Evolutionary conservation across 139 green algal species (phyloP).

Genomic region (Chlorella sp.): DNA sequence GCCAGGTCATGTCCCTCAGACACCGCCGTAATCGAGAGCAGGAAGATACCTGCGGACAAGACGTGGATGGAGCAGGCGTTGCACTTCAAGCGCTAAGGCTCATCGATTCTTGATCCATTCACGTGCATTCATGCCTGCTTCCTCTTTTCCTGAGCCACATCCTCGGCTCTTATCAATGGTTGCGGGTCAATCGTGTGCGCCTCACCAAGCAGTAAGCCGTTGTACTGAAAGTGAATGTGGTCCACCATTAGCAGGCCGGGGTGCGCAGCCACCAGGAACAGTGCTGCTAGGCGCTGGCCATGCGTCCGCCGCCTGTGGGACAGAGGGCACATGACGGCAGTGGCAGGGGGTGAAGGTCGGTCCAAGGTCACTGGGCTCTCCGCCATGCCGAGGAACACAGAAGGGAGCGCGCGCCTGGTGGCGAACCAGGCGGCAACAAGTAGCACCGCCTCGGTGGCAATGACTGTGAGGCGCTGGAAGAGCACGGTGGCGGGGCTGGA

Average conservation of each 20-base stretch:
- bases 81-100: no score
- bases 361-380: not conserved
- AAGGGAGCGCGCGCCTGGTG: constrained; percentile 24
- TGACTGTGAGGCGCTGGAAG: constrained; percentile 82
- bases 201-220: constrained; percentile 88
- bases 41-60: constrained; percentile 61
- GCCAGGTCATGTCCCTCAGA: constrained; percentile 36
- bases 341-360: not conserved
- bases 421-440: constrained; percentile 44
- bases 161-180: no score
- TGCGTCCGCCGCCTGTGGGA: not conserved
- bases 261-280: constrained; percentile 58
- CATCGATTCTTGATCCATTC: no score
- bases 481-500: constrained; percentile 65
- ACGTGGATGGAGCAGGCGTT: no score
- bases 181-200: no score
- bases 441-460: constrained; percentile 66
- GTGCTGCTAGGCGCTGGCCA: constrained; percentile 2
- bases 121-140: no score
- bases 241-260: constrained; percentile 93
- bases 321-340: not conserved
- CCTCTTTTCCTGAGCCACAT: no score
- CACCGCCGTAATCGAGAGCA: constrained; percentile 63
- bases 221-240: constrained; percentile 99
- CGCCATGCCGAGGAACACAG: not conserved